Conservation (phyloP, 192 early-diverging fungal species). For the Phycomyces blakesleeanus region DNA sequence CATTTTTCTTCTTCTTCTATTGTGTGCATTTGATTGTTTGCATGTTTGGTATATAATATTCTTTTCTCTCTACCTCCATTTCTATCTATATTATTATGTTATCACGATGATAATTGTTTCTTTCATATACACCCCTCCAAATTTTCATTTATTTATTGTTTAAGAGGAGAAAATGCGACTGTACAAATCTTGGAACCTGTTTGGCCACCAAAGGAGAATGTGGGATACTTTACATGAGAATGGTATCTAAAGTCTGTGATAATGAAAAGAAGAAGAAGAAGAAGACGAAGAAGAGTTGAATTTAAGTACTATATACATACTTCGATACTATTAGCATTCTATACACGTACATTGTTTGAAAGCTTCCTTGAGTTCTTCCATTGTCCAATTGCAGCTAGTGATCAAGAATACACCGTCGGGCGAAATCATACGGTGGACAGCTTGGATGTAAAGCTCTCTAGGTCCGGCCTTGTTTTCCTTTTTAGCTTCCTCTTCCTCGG, state of each 20-base stretch:
- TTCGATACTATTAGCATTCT: too few relatives aligned
- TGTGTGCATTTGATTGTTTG: too few relatives aligned
- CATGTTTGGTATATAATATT: too few relatives aligned
- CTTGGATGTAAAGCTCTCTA: slow-evolving; percentile 44
- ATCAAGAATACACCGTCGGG: slow-evolving; percentile 75
- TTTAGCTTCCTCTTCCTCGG: slow-evolving; percentile 40
- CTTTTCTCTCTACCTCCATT: too few relatives aligned
- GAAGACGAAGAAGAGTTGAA: too few relatives aligned
- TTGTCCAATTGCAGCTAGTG: slow-evolving; percentile 94
- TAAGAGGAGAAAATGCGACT: slow-evolving; percentile 67
- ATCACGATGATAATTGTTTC: too few relatives aligned
- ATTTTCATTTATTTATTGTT: too few relatives aligned
- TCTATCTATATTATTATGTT: too few relatives aligned
- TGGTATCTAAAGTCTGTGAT: slow-evolving; percentile 54
- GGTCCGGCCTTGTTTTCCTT: slow-evolving; percentile 40
- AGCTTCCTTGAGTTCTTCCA: slow-evolving; percentile 70
- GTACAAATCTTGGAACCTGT: slow-evolving; percentile 87
- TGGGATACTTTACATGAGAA: slow-evolving; percentile 74
- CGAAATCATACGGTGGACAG: slow-evolving; percentile 60
- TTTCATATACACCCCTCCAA: too few relatives aligned
- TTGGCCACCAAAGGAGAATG: slow-evolving; percentile 85
- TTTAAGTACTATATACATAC: neutral
- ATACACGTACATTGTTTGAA: slow-evolving; percentile 50
- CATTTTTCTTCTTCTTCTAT: slow-evolving; percentile 6
- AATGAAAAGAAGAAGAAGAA: too few relatives aligned